Percentiles rank a stretch among this genome's conserved stretches.
Conservation (phyloP, 257 asterid species). For the Przewalskia tangutica region DNA sequence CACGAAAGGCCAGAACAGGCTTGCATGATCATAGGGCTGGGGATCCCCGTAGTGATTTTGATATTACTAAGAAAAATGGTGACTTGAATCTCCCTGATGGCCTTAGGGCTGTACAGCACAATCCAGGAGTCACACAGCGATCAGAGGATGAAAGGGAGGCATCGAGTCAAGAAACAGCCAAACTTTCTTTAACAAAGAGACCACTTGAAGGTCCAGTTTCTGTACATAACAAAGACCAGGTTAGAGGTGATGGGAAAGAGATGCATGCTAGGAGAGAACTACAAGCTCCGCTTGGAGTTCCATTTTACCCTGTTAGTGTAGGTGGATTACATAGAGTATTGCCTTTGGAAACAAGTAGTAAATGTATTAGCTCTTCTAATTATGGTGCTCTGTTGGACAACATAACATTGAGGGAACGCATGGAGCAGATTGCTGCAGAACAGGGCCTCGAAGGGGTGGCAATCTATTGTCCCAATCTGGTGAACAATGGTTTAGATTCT, state of each 20-base stretch:
- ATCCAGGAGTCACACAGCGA: neutral
- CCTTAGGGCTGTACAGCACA: conserved; percentile 27
- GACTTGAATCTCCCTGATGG: conserved; percentile 23
- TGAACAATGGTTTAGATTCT: conserved; percentile 64
- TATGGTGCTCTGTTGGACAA: conserved; percentile 52
- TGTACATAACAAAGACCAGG: conserved; percentile 21
- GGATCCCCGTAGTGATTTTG: conserved; percentile 41
- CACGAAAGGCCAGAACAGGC: conserved; percentile 48
- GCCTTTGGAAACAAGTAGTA: conserved; percentile 34
- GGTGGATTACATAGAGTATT: conserved; percentile 54
- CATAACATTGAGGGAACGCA: conserved; percentile 42
- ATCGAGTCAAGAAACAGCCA: conserved; percentile 12
- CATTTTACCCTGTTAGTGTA: conserved; percentile 45
- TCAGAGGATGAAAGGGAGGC: conserved; percentile 14
- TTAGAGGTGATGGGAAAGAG: neutral
- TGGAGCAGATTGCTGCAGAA: conserved; percentile 59
- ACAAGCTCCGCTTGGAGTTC: conserved; percentile 79
- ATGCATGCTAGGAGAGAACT: conserved; percentile 41
- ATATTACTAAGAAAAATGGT: conserved; percentile 43
- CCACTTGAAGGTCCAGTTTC: conserved; percentile 30
- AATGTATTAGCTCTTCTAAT: conserved; percentile 24
- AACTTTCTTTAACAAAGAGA: conserved; percentile 21
- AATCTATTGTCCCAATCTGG: conserved; percentile 47
- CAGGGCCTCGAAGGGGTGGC: conserved; percentile 74
- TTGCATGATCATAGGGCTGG: conserved; percentile 45